Evolutionary conservation across 257 asterid species (phyloP), one percentile per base, ranked within the genome.

Genomic region (Solanum appendiculatum): DNA sequence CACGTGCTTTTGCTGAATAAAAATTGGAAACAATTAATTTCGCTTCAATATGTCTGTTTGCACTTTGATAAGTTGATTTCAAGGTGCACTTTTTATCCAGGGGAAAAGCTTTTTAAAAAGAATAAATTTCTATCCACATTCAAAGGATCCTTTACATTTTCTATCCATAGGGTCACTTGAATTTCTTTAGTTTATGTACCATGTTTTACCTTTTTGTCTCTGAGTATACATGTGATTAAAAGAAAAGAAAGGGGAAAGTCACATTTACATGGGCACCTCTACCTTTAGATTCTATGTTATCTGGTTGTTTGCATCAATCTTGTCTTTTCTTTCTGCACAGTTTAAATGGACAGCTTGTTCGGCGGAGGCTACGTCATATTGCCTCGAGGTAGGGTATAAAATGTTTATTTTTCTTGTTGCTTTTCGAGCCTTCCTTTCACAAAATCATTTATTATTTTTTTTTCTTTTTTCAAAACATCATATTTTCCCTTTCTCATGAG

Each of bases 291-390:
- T 74, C 14, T 74, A 37, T 74, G 54, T 73, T 20, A 36, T 56
- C 60, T 3, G 14, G 27, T 37, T 74, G 60, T 74, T 54, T 64
- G 60, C 20, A 18, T 40, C 69, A 72, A 25, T 54, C 29, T 27
- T 46, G 31, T 81, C 31, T 81, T 81, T 25, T 81, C 64, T 27
- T 48, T 81, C 85, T 48, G 29, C 85, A 66, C 98, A 96, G 99
- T 90, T 91, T 97, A 88, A 94, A 95, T 91, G 96, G 93, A 48
- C 92, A 94, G 58, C 96, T 95, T 82, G 99, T 96, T 84, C 98
- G 98, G 68, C 91, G 98, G 92, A 96, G 99, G 91, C 88, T 96
- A 84, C 93, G 98, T 4, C 99, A 96, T 89, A 80, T 97, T 34
- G 99, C 99, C 85, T 92, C 89, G 89, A 94, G 98, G 99, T 97